Percentiles rank a stretch among this genome's conserved stretches.
phyloP scores from a whole-genome alignment of 2,329 filamentous ascomycete species.

The Pestalotiopsis sp. region DNA sequence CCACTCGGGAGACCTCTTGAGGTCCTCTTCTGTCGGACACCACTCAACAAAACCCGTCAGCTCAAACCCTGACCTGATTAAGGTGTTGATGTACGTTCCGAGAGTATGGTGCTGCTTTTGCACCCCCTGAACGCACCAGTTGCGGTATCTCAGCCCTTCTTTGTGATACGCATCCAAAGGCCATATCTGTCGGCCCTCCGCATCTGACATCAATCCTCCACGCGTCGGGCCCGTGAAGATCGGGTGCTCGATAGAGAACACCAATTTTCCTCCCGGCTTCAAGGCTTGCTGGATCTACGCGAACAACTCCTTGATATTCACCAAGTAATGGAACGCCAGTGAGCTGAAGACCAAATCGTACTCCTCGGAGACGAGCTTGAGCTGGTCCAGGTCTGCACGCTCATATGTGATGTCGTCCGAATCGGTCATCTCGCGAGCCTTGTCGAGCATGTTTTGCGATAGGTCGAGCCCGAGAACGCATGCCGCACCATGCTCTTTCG shows the following conservation, averaged over 20 bases:
- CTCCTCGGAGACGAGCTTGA: slow-evolving; percentile 22
- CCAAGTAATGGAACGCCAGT: slow-evolving; percentile 41
- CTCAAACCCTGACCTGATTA: slow-evolving; percentile 36
- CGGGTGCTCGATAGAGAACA: slow-evolving; percentile 50
- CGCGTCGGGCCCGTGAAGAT: slow-evolving; percentile 42
- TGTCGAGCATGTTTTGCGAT: slow-evolving; percentile 43
- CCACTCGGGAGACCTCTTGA: slow-evolving; percentile 15
- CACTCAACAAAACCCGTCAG: slow-evolving; percentile 41
- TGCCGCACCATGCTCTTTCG: slow-evolving; percentile 35
- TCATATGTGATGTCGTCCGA: slow-evolving; percentile 31
- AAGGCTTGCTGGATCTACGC: slow-evolving; percentile 31
- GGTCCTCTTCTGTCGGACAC: slow-evolving; percentile 22
- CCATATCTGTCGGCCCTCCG: slow-evolving; percentile 38
- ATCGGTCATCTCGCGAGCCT: slow-evolving; percentile 30
- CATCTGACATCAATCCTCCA: slow-evolving; percentile 27
- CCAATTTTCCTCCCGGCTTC: slow-evolving; percentile 34
- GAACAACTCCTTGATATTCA: slow-evolving; percentile 32
- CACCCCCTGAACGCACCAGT: slow-evolving; percentile 43
- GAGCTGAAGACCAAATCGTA: slow-evolving; percentile 42
- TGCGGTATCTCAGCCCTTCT: slow-evolving; percentile 40
- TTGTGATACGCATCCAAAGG: slow-evolving; percentile 40
- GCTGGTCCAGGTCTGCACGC: slow-evolving; percentile 33
- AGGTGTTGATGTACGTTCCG: slow-evolving; percentile 37
- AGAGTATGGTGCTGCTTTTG: slow-evolving; percentile 48
- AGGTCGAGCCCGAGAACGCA: slow-evolving; percentile 39